Conservation (phyloP, 495 filamentous ascomycete genomes). For the Penicillium atrosanguineum region DNA sequence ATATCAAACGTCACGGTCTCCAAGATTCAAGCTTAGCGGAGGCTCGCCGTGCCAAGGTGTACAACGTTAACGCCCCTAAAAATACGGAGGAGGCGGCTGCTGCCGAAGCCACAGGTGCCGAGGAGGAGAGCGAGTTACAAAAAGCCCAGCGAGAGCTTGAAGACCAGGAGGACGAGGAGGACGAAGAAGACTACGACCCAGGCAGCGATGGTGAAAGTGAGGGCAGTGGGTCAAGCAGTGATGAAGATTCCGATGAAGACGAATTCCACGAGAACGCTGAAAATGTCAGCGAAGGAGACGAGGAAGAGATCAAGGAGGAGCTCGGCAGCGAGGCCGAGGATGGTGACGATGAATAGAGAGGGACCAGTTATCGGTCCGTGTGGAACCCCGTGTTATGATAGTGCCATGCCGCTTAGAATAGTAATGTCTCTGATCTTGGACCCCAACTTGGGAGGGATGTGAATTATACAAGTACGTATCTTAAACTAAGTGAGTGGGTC, state of each 20-base stretch:
- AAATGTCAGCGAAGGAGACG: constrained; percentile 47
- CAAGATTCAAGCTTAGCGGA: constrained; percentile 94
- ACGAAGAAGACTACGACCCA: constrained; percentile 87
- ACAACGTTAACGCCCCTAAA: constrained; percentile 59
- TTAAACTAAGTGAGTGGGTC: constrained; percentile 14
- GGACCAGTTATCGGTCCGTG: background rate
- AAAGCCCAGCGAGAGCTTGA: constrained; percentile 68
- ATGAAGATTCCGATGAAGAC: constrained; percentile 51
- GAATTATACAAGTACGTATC: constrained; percentile 6
- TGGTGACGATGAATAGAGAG: constrained; percentile 23
- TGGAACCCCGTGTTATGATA: constrained; percentile 1
- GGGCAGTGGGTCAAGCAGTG: constrained; percentile 57
- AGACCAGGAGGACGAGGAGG: constrained; percentile 70
- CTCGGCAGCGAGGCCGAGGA: constrained; percentile 43
- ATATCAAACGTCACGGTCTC: constrained; percentile 75
- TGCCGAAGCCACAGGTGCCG: constrained; percentile 37
- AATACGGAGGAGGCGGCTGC: constrained; percentile 30
- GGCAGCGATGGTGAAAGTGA: constrained; percentile 74
- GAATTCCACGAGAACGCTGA: constrained; percentile 44
- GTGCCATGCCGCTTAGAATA: background rate
- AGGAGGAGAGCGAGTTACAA: constrained; percentile 56
- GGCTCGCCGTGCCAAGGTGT: constrained; percentile 74
- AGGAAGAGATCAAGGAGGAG: constrained; percentile 38
- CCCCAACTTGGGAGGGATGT: background rate
- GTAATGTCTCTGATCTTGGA: background rate